Percentiles rank a stretch among this genome's conserved stretches.
These are phyloP conservation scores for Trypanosoma boissoni DNA, from an alignment of 208 protist genomes.

Conservation along the genomic window DNA sequence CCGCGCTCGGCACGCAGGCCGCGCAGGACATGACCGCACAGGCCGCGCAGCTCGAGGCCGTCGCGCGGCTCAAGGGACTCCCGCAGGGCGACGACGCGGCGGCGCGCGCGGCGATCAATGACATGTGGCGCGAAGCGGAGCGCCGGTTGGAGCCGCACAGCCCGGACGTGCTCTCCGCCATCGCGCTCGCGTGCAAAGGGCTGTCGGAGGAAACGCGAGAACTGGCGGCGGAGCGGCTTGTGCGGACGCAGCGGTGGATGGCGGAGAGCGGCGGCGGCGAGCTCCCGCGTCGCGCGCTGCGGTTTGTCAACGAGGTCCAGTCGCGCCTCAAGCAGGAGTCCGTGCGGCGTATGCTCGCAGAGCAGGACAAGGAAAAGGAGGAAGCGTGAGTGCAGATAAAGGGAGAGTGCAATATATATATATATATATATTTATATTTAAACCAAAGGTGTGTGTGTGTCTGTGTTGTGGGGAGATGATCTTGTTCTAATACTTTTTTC, in stretches of 20 bases:
- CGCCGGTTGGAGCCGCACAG: conserved; percentile 58
- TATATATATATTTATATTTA: conserved; percentile 3
- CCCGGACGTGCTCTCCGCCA: conserved; percentile 72
- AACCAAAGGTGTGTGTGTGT: conserved; percentile 3
- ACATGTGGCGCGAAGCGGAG: conserved; percentile 46
- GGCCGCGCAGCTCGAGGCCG: conserved; percentile 68
- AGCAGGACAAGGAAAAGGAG: conserved; percentile 22
- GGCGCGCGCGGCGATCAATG: conserved; percentile 32
- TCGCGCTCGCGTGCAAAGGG: conserved; percentile 42
- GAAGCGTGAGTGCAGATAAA: neutral
- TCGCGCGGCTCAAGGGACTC: conserved; percentile 68
- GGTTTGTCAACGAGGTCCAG: conserved; percentile 60
- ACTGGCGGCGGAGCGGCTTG: conserved; percentile 44
- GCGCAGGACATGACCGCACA: conserved; percentile 41
- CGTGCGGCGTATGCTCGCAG: conserved; percentile 31
- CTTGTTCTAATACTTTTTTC: conserved; percentile 9
- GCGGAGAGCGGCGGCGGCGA: conserved; percentile 11
- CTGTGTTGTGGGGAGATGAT: neutral
- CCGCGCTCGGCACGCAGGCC: conserved; percentile 33
- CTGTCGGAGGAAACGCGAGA: conserved; percentile 38
- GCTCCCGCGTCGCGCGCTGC: conserved; percentile 70
- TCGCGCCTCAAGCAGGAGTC: conserved; percentile 53
- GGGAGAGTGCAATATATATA: conserved; percentile 5
- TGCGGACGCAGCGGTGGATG: conserved; percentile 46
- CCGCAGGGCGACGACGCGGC: conserved; percentile 43